phyloP scores from a whole-genome alignment of 805 yeast species.

The Zygosaccharomyces kombuchaensis region DNA sequence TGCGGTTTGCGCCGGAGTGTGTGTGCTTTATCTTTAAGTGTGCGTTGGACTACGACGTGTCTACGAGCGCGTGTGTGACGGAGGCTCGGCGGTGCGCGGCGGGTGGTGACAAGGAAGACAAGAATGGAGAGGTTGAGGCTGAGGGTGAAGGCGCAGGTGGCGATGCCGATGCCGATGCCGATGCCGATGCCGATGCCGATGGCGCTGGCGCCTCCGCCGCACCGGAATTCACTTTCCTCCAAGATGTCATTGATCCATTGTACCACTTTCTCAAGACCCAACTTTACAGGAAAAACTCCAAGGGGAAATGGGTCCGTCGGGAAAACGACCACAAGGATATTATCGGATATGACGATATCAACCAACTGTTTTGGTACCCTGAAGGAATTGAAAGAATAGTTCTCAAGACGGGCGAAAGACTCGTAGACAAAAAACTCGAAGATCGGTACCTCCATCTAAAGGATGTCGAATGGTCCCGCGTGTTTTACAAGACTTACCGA shows the following conservation, averaged over 20 bases:
- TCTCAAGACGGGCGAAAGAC: conserved; percentile 41
- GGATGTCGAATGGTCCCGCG: conserved; percentile 60
- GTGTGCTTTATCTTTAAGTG: conserved; percentile 80
- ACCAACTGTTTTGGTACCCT: conserved; percentile 81
- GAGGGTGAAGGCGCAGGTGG: too few species aligned
- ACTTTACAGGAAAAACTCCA: conserved; percentile 45
- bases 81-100: conserved; percentile 68
- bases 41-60: conserved; percentile 66
- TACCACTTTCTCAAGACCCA: conserved; percentile 66
- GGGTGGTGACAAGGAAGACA: too few species aligned
- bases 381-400: conserved; percentile 59
- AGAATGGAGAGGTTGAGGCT: conserved; percentile 41
- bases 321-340: conserved; percentile 67
- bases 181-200: neutral
- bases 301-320: conserved; percentile 55
- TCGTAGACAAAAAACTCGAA: conserved; percentile 51
- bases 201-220: too few species aligned
- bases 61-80: conserved; percentile 31
- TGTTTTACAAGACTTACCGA: conserved; percentile 67
- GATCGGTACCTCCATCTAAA: conserved; percentile 54
- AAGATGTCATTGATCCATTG: conserved; percentile 70
- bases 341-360: conserved; percentile 87
- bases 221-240: conserved; percentile 50
- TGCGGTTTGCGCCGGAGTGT: conserved; percentile 87
- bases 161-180: neutral